phyloP scores from a whole-genome alignment of 2,329 filamentous ascomycete genomes.

The Leptosphaerulina australis region DNA sequence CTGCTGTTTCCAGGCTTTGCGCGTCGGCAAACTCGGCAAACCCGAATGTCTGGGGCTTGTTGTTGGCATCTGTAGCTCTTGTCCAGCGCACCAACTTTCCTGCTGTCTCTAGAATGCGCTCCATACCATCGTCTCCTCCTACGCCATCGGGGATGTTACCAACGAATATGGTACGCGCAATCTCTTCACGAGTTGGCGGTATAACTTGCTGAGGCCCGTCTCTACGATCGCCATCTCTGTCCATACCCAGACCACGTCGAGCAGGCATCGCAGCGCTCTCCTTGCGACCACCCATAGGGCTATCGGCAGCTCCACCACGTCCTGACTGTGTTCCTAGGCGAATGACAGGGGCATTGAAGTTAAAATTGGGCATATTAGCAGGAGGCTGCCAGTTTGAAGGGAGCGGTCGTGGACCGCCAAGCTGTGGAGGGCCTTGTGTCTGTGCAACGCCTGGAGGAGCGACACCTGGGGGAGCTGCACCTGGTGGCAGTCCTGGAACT shows the following conservation, averaged over 20 bases:
- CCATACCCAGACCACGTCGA: slow-evolving; percentile 63
- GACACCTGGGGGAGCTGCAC: slow-evolving; percentile 70
- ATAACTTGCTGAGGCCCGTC: slow-evolving; percentile 72
- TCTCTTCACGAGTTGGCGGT: slow-evolving; percentile 87
- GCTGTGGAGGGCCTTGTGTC: slow-evolving; percentile 72
- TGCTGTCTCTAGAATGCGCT: slow-evolving; percentile 76
- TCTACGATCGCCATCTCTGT: slow-evolving; percentile 64
- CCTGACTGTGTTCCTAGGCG: slow-evolving; percentile 78
- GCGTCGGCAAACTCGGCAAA: slow-evolving; percentile 95
- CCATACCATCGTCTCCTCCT: slow-evolving; percentile 77
- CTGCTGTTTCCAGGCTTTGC: slow-evolving; percentile 82
- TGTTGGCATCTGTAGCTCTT: slow-evolving; percentile 74
- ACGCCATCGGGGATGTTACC: slow-evolving; percentile 81
- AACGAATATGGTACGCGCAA: slow-evolving; percentile 88
- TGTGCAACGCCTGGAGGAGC: slow-evolving; percentile 78
- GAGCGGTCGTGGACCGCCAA: slow-evolving; percentile 79
- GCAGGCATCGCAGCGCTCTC: slow-evolving; percentile 52
- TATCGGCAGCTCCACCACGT: slow-evolving; percentile 59
- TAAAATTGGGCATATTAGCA: slow-evolving; percentile 93
- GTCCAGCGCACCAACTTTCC: slow-evolving; percentile 87
- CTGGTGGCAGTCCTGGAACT: slow-evolving; percentile 17
- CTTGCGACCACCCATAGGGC: slow-evolving; percentile 55
- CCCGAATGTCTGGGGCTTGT: slow-evolving; percentile 85
- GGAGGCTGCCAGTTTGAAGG: slow-evolving; percentile 87
- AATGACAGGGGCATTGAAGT: slow-evolving; percentile 96